Conservation (phyloP, 139 green algal genomes). For the Auxenochlorella pyrenoidosa region DNA sequence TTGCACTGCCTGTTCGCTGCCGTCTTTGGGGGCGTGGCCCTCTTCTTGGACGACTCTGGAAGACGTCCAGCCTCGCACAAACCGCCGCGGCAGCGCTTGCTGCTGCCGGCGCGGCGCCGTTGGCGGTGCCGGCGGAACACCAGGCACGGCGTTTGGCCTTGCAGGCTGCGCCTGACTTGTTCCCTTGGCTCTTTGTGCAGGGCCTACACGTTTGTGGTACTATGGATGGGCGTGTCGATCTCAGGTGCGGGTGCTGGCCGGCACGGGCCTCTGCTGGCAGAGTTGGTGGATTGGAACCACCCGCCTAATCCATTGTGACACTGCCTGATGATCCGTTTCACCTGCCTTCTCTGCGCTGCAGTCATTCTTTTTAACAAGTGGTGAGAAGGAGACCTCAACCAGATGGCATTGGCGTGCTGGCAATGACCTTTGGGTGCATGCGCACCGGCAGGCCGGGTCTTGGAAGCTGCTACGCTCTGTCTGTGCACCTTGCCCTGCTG, state of each 20-base stretch:
- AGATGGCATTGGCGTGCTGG: background rate
- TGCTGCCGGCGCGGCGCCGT: background rate
- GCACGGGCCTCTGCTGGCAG: background rate
- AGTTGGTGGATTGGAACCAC: no score
- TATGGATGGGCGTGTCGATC: constrained; percentile 49
- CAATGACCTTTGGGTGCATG: background rate
- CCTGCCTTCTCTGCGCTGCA: background rate
- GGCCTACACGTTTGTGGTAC: constrained; percentile 42
- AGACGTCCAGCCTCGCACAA: no score
- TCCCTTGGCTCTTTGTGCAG: background rate
- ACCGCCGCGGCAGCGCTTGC: no score
- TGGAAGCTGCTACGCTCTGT: background rate
- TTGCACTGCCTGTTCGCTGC: background rate
- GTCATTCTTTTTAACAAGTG: constrained; percentile 98
- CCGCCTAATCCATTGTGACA: no score
- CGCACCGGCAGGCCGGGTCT: background rate
- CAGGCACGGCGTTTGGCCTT: no score
- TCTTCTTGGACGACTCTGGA: no score
- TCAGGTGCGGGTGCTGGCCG: background rate
- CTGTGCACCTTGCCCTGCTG: no score
- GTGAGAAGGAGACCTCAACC: constrained; percentile 10
- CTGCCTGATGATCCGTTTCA: background rate
- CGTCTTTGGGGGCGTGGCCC: no score
- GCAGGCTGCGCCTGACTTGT: no score
- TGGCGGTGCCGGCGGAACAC: background rate